These are phyloP conservation scores for Leccinum olivaceopallidum DNA, from an alignment of 768 basidiomycete species.

Conservation along the genomic window DNA sequence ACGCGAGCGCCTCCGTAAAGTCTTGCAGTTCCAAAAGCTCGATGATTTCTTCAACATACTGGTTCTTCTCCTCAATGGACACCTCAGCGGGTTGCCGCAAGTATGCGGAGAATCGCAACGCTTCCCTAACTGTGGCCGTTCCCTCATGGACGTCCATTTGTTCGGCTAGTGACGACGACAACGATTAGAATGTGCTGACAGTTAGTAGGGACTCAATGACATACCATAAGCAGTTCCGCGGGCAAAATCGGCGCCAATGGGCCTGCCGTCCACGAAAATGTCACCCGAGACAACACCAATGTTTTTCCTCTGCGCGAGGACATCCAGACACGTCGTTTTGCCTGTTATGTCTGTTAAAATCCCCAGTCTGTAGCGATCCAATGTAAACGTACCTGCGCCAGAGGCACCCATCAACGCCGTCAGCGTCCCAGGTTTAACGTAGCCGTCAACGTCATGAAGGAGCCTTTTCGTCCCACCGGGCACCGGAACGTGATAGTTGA, in stretches of 20 bases:
- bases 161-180: conserved; percentile 48
- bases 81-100: conserved; percentile 74
- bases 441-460: conserved; percentile 76
- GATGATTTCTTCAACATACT: conserved; percentile 81
- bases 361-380: conserved; percentile 7
- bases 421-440: conserved; percentile 83
- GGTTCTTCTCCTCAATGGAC: conserved; percentile 70
- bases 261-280: conserved; percentile 64
- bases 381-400: conserved; percentile 56
- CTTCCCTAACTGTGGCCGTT: conserved; percentile 81
- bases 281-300: conserved; percentile 67
- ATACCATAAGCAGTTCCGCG: conserved; percentile 78
- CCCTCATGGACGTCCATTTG: conserved; percentile 88
- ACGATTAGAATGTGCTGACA: conserved; percentile 23
- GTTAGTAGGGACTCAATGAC: conserved; percentile 21
- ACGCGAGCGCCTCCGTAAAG: conserved; percentile 79
- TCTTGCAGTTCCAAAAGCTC: conserved; percentile 84
- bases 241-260: conserved; percentile 56
- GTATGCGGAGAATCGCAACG: conserved; percentile 83
- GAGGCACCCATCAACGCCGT: conserved; percentile 89
- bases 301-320: conserved; percentile 70
- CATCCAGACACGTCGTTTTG: conserved; percentile 78
- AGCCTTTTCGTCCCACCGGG: conserved; percentile 59
- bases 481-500: conserved; percentile 78
- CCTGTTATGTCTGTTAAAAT: conserved; percentile 38